phyloP scores from a whole-genome alignment of 495 filamentous ascomycete genomes.

The Hyaloscypha variabilis region DNA sequence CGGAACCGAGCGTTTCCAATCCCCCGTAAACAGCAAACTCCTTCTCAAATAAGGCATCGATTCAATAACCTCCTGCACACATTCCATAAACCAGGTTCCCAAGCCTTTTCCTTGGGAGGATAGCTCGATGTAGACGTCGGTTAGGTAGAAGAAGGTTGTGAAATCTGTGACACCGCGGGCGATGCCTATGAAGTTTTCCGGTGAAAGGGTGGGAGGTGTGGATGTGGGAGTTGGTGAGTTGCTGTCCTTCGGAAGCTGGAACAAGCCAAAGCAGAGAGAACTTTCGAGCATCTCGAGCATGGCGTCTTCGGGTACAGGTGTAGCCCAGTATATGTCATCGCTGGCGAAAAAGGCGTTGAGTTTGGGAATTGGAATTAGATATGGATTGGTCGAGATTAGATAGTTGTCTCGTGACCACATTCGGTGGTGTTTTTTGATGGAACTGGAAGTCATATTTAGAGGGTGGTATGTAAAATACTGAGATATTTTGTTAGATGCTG shows the following conservation, averaged over 20 bases:
- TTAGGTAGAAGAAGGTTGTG: conserved; percentile 67
- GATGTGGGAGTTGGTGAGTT: too few relatives aligned
- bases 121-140: conserved; percentile 65
- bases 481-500: too few relatives aligned
- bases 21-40: conserved; percentile 51
- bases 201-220: background rate
- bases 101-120: conserved; percentile 61
- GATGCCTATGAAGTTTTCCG: conserved; percentile 49
- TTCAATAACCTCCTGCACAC: conserved; percentile 55
- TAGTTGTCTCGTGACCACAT: conserved; percentile 26
- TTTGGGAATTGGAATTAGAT: conserved; percentile 47
- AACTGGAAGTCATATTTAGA: background rate
- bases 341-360: conserved; percentile 54
- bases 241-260: conserved; percentile 40
- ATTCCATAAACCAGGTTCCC: conserved; percentile 63
- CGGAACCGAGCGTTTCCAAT: conserved; percentile 24
- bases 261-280: conserved; percentile 59
- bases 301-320: conserved; percentile 37
- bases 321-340: conserved; percentile 59
- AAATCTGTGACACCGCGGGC: conserved; percentile 66
- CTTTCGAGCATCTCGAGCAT: conserved; percentile 50
- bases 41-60: conserved; percentile 58
- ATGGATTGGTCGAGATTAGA: conserved; percentile 52
- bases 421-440: background rate
- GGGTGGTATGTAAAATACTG: background rate